Evolutionary conservation across 768 basidiomycete species (phyloP).

Genomic region (Exsudoporus frostii): DNA sequence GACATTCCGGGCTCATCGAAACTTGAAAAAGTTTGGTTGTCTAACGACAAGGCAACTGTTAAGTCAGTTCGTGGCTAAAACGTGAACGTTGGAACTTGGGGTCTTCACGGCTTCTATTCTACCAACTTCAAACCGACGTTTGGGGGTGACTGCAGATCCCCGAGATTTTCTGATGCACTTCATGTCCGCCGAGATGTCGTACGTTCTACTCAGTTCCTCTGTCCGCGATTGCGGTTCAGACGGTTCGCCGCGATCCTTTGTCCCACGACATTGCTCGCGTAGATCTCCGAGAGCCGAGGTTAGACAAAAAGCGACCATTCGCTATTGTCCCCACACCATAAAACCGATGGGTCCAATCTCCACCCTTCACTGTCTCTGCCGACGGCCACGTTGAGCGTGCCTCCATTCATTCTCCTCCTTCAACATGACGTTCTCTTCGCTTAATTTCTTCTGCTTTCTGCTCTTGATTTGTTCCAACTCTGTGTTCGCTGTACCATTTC

Average conservation of each 20-base stretch:
- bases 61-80: no score
- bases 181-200: no score
- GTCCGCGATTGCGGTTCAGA: neutral
- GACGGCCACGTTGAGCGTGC: neutral
- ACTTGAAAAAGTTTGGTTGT: no score
- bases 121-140: no score
- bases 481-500: constrained; percentile 14
- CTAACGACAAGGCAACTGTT: no score
- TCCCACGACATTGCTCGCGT: neutral
- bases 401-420: neutral
- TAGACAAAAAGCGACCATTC: neutral
- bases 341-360: neutral
- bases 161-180: no score
- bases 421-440: constrained; percentile 12
- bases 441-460: constrained; percentile 1
- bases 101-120: no score
- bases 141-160: no score
- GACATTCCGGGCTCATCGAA: no score
- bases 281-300: neutral
- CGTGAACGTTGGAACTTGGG: no score
- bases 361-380: neutral
- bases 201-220: no score
- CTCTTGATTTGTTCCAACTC: constrained; percentile 5
- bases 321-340: constrained; percentile 9
- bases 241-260: neutral